Base-by-base conservation (phyloP, 148 eudicot genomes). In the Rhododendron ovatum region DNA sequence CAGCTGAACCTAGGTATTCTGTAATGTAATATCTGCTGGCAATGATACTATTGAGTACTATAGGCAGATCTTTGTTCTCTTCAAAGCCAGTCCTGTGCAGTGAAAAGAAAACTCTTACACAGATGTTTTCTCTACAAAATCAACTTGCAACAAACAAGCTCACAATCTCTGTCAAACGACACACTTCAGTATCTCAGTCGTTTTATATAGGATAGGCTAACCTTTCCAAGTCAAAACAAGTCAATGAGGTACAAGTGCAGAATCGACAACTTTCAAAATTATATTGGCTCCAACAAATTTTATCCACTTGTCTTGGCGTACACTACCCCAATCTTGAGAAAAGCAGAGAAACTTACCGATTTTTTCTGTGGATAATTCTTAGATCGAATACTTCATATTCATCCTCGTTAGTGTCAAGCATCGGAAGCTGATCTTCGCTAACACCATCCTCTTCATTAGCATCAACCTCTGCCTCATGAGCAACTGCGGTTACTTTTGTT, bases 1-100 rank as follows among this genome's bases (percentile, higher is more conserved):
- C 98, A 81, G 98, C 99, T 26, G 99, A 97, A 37, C 99, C 98
- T n/a, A 97, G 91, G 84, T 93, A 95, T 85, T 97, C 98, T 15
- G 95, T 93, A 12, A 97, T 89, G 89, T 86, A 92, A 80, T 97
- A 97, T 88, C 98, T 88, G 48, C 98, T 95, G 0, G 96, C 98
- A 73, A 97, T 87, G 39, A 97, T 86, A 80, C 93, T 91, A 80
- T 94, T 93, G 51, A 94, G 39, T 41, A 97, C 91, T 79, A 97
- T 94, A 10, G 94, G 98, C 53, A 95, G 87, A 69, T 97, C 98
- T 88, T 93, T 97, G 86, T 88, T 94, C 91, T 94, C 98, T 90
- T 97, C 99, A 86, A 97, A 97, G 59, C 99, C 99, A 35, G 99
- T 97, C 92, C 99, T 97, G 93, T 65, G 55, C 80, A 85, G 84